Percentiles rank a stretch among this genome's conserved stretches.
These are phyloP conservation scores for Clonostachys byssicola DNA, from an alignment of 2,329 filamentous ascomycete genomes.

Conservation along the genomic window DNA sequence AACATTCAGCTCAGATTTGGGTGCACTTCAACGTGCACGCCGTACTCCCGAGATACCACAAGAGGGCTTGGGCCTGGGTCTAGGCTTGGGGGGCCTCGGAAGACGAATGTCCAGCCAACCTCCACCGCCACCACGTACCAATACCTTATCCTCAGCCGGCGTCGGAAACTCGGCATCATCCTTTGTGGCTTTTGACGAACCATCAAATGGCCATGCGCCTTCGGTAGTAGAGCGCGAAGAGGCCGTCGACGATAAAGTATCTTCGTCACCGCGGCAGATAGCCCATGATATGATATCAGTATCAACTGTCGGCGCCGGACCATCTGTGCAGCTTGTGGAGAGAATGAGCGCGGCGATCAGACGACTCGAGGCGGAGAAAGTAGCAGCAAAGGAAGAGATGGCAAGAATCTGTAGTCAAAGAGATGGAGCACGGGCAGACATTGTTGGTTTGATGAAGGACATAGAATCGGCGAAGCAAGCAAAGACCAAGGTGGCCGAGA, in stretches of 20 bases:
- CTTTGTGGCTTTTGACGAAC: slow-evolving; percentile 40
- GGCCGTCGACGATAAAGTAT: slow-evolving; percentile 34
- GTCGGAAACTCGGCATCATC: slow-evolving; percentile 33
- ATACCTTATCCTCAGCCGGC: too few relatives aligned
- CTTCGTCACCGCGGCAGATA: slow-evolving; percentile 62
- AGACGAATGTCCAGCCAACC: slow-evolving; percentile 49
- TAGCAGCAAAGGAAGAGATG: slow-evolving; percentile 83
- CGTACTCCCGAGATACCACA: slow-evolving; percentile 25
- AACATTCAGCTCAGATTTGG: slow-evolving; percentile 50
- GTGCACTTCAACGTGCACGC: slow-evolving; percentile 35
- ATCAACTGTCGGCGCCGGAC: slow-evolving; percentile 85
- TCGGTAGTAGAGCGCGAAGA: slow-evolving; percentile 35
- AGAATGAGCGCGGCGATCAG: slow-evolving; percentile 93
- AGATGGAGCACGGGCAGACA: slow-evolving; percentile 86
- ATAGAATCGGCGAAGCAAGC: slow-evolving; percentile 65
- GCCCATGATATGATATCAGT: slow-evolving; percentile 84
- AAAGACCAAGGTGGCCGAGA: slow-evolving; percentile 52
- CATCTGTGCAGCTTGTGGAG: slow-evolving; percentile 92
- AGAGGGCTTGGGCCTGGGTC: slow-evolving; percentile 29
- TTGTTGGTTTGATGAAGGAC: slow-evolving; percentile 87
- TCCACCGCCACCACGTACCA: slow-evolving; percentile 7
- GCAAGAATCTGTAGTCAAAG: slow-evolving; percentile 75
- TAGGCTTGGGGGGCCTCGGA: slow-evolving; percentile 19
- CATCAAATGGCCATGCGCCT: slow-evolving; percentile 26
- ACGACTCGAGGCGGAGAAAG: slow-evolving; percentile 86